Evolutionary conservation across 2,329 filamentous ascomycete genomes (phyloP).

Genomic region (Rhynchosporium agropyri): DNA sequence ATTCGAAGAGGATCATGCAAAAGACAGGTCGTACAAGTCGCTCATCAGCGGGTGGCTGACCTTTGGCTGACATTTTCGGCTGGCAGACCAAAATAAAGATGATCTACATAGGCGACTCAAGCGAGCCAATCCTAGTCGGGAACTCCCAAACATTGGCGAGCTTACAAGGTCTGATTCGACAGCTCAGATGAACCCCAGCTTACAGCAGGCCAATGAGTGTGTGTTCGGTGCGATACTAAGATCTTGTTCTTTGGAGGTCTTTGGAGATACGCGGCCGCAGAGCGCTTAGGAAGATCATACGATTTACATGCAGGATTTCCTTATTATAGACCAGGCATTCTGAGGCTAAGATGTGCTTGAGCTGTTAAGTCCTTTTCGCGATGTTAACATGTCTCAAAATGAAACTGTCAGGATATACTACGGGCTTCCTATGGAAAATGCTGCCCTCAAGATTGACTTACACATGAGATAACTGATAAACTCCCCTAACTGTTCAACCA

Average conservation of each 20-base stretch:
- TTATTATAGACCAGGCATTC: background rate
- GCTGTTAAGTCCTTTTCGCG: too few relatives aligned
- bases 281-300: slow-evolving; percentile 10
- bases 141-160: background rate
- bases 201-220: background rate
- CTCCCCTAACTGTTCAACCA: too few relatives aligned
- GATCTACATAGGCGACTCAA: slow-evolving; percentile 7
- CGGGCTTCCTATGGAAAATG: too few relatives aligned
- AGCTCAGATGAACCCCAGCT: slow-evolving; percentile 1
- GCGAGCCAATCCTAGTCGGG: background rate
- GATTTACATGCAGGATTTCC: background rate
- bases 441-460: too few relatives aligned
- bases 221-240: slow-evolving; percentile 1
- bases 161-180: slow-evolving; percentile 9
- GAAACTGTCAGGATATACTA: too few relatives aligned
- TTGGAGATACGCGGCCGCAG: slow-evolving; percentile 12
- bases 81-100: slow-evolving; percentile 11
- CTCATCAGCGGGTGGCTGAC: slow-evolving; percentile 6
- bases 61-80: slow-evolving; percentile 9
- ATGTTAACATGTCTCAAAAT: too few relatives aligned
- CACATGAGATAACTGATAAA: too few relatives aligned
- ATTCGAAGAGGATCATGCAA: background rate
- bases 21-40: background rate
- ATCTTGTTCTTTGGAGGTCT: slow-evolving; percentile 12
- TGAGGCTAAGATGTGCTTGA: too few relatives aligned